These are phyloP conservation scores for Fusarium sp. DNA, from an alignment of 2,329 filamentous ascomycete genomes.

Conservation along the genomic window DNA sequence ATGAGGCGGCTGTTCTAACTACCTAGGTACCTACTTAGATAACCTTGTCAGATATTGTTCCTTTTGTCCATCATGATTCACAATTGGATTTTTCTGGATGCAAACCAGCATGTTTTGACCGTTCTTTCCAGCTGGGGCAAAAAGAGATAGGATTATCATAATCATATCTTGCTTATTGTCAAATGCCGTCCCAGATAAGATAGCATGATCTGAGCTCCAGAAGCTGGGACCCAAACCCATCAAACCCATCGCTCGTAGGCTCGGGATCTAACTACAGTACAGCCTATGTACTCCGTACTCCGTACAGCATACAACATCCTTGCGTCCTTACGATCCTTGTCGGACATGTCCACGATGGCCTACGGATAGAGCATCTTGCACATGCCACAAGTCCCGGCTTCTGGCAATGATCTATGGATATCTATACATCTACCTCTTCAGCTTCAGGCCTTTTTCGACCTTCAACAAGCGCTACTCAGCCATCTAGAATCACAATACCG, in stretches of 20 bases:
- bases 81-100: neutral
- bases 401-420: neutral
- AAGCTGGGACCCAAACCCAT: slow-evolving; percentile 16
- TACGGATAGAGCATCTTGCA: slow-evolving; percentile 10
- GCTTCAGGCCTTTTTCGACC: neutral
- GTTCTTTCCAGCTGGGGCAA: slow-evolving; percentile 1
- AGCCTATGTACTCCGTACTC: no score
- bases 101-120: slow-evolving; percentile 3
- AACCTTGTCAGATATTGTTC: slow-evolving; percentile 33
- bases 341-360: neutral
- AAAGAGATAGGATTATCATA: neutral
- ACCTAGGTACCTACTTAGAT: neutral
- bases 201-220: slow-evolving; percentile 29
- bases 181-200: slow-evolving; percentile 11
- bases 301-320: neutral
- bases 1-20: slow-evolving; percentile 36
- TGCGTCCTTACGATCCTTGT: slow-evolving; percentile 5
- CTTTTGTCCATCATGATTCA: slow-evolving; percentile 41
- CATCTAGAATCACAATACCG: neutral
- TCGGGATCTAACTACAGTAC: slow-evolving; percentile 16
- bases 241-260: slow-evolving; percentile 5
- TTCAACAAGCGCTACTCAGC: neutral
- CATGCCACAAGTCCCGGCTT: slow-evolving; percentile 13
- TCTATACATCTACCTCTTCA: neutral
- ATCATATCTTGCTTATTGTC: neutral